Conservation (phyloP, 140 eudicot genomes). For the Stevia rebaudiana region DNA sequence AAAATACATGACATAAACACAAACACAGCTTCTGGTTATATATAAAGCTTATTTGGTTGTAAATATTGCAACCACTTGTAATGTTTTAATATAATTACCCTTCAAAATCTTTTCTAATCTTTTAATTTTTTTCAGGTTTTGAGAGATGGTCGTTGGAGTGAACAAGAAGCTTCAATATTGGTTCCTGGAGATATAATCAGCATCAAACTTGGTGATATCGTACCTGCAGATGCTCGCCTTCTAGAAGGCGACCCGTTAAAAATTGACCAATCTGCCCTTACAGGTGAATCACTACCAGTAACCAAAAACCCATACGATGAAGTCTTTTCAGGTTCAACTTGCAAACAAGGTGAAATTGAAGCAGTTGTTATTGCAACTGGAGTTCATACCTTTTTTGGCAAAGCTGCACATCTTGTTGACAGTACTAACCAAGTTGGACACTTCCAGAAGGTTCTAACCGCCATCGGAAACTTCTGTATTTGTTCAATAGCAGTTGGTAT, state of each 20-base stretch:
- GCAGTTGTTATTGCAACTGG: conserved; percentile 94
- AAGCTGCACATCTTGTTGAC: conserved; percentile 96
- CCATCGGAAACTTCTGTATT: conserved; percentile 91
- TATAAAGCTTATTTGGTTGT: neutral
- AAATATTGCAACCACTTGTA: neutral
- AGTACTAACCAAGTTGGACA: conserved; percentile 96
- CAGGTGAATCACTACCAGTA: conserved; percentile 93
- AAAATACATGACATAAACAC: neutral
- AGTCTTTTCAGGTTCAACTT: conserved; percentile 92
- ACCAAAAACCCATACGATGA: conserved; percentile 76
- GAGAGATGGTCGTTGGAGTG: conserved; percentile 90
- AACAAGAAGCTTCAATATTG: conserved; percentile 75
- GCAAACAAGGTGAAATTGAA: conserved; percentile 91
- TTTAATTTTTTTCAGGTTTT: conserved; percentile 41
- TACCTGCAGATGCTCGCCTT: conserved; percentile 98
- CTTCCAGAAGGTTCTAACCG: conserved; percentile 87
- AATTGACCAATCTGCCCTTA: conserved; percentile 90
- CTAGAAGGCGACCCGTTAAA: conserved; percentile 94
- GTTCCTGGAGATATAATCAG: conserved; percentile 94
- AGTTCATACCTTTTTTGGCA: conserved; percentile 92
- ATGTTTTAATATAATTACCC: neutral
- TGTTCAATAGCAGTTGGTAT: conserved; percentile 93
- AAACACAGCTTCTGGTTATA: neutral
- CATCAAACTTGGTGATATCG: conserved; percentile 78
- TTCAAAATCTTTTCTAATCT: neutral